These are phyloP conservation scores for Fusarium nisikadoi DNA, from an alignment of 2,329 filamentous ascomycete genomes.

Conservation along the genomic window DNA sequence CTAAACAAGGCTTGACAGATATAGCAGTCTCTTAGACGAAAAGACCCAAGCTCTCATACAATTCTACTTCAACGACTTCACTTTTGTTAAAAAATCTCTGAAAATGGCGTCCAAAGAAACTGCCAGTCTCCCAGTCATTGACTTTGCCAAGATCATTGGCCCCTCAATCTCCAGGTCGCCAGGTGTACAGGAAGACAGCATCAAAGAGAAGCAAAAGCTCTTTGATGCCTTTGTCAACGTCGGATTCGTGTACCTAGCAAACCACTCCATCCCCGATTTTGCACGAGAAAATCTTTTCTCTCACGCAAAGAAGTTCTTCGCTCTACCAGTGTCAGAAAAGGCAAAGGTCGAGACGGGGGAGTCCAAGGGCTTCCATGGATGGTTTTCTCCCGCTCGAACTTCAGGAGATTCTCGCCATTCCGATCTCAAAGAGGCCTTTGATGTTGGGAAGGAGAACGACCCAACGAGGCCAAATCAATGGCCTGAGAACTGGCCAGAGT, in stretches of 20 bases:
- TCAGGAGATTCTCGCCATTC: neutral
- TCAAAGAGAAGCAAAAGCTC: neutral
- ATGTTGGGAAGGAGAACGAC: neutral
- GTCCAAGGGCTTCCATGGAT: neutral
- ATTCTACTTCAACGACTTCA: rapidly evolving
- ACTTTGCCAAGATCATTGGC: neutral
- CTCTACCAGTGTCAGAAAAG: neutral
- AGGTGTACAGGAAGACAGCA: neutral
- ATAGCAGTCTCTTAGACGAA: rapidly evolving
- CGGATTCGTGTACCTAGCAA: neutral
- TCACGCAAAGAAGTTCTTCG: neutral
- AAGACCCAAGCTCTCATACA: neutral
- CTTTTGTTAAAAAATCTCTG: too few relatives aligned
- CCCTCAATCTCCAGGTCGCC: neutral
- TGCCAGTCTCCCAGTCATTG: neutral
- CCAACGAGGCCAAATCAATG: neutral
- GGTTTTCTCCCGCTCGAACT: neutral
- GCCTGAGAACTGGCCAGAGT: neutral
- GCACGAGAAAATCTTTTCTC: neutral
- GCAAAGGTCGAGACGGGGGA: neutral
- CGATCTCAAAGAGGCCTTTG: neutral
- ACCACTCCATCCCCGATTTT: neutral
- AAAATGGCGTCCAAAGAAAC: neutral
- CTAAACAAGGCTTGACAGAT: rapidly evolving
- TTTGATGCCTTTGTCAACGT: neutral